A percentile compares a stretch with the other conserved stretches of the same genome.
phyloP scores from a whole-genome alignment of 177 flowering plant genomes.

The Vitis hybrid region DNA sequence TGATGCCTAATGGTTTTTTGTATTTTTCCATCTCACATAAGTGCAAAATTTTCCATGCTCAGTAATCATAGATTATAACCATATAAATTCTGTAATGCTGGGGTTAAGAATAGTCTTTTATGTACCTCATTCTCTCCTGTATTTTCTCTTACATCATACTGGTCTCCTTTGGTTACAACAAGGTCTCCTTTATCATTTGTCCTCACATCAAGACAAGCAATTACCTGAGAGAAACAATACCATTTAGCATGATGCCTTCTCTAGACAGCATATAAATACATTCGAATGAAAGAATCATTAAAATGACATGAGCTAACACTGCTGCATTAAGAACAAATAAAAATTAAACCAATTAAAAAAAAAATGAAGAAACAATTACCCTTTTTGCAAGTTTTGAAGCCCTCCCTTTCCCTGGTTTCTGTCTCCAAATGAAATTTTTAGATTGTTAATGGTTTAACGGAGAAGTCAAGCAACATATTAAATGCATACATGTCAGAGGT shows the following conservation, averaged over 20 bases:
- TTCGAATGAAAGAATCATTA: neutral
- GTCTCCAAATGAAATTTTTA: constrained; percentile 44
- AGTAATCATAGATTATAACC: neutral
- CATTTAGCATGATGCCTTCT: constrained; percentile 2
- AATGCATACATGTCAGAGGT: constrained; percentile 5
- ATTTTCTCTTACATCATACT: constrained; percentile 95
- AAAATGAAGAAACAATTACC: constrained; percentile 40
- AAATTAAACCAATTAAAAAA: neutral
- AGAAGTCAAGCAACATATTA: neutral
- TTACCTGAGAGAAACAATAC: constrained; percentile 47
- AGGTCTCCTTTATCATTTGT: constrained; percentile 94
- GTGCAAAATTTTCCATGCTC: neutral
- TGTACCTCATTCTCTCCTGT: constrained; percentile 88
- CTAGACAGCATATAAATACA: neutral
- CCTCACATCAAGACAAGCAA: constrained; percentile 99
- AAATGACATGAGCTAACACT: neutral
- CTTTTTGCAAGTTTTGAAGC: constrained; percentile 90
- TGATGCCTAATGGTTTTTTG: neutral
- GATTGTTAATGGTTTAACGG: constrained; percentile 28
- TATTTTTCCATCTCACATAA: neutral
- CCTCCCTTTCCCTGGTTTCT: constrained; percentile 64
- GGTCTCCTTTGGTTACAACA: constrained; percentile 98
- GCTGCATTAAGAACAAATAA: neutral
- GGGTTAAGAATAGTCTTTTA: neutral
- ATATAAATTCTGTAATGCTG: neutral